Evolutionary conservation across 306 rosid genomes (phyloP).

Genomic region (Cicer bijugum): DNA sequence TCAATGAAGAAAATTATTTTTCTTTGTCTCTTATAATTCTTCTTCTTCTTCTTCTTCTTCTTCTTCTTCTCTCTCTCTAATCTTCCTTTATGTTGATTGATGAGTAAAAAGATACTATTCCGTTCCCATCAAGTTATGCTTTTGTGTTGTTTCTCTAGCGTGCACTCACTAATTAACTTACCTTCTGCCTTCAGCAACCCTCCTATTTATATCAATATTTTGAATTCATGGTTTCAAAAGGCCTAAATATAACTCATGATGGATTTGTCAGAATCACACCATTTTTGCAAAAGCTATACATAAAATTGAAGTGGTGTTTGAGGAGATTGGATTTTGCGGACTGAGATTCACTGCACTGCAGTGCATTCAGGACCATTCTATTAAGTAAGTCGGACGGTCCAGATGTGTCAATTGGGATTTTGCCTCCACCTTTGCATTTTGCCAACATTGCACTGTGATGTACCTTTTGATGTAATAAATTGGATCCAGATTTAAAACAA

Average conservation of each 20-base stretch:
- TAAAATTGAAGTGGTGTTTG: no score
- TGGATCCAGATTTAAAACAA: neutral
- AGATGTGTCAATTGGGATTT: neutral
- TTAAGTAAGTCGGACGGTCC: neutral
- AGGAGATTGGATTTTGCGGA: no score
- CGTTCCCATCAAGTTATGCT: neutral
- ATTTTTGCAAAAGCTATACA: no score
- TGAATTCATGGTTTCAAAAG: neutral
- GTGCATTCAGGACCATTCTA: no score
- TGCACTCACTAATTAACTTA: slow-evolving; percentile 5
- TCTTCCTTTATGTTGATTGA: slow-evolving; percentile 4
- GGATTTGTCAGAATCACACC: no score
- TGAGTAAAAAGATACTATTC: slow-evolving; percentile 6
- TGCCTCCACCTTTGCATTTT: no score
- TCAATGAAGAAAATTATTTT: slow-evolving; percentile 50
- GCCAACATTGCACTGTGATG: slow-evolving; percentile 34
- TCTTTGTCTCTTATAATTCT: slow-evolving; percentile 28
- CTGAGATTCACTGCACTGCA: no score
- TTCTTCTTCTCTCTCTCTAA: neutral
- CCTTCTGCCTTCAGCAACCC: slow-evolving; percentile 21
- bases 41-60: neutral
- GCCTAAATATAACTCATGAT: neutral
- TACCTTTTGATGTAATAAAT: neutral
- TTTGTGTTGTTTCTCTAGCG: slow-evolving; percentile 1
- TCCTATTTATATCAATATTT: neutral